Evolutionary conservation across 108 stramenopile genomes (phyloP), one percentile per base, ranked within the genome.

Genomic region (Fistulifera pelliculosa): DNA sequence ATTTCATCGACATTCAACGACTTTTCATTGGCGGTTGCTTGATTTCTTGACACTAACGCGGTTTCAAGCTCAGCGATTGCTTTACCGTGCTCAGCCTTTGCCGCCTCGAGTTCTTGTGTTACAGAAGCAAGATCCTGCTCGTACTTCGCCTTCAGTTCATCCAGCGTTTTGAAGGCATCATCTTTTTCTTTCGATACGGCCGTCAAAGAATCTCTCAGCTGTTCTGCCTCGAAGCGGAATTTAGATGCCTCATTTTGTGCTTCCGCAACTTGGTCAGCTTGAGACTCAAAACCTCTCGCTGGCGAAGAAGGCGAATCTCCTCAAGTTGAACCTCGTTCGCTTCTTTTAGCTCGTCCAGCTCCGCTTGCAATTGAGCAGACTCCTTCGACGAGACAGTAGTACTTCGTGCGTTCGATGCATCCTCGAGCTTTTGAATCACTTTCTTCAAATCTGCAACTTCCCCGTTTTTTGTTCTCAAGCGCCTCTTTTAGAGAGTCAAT

Each of bases 301-400:
- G 55, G 22, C 69, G 49, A 17, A 71, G 62, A 23, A 56, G 39
- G 2, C 69, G 58, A 10, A 74, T 31, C 47, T 79, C 73, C 18
- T 26, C 48, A 5, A 65, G 52, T 41, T 68, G 44, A 23, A 58
- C 61, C n/a, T 65, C 54, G 40, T 70, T 50, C 0, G 58, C 62
- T 39, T 71, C 73, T 31, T 60, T 61, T 56, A 79, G 27, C 52
- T 79, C 78, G 35, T 70, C 69, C 10, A 74, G 52, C 40, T 74
- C 64, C 10, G 66, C 69, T 49, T 64, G 54, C 41, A 74, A 38
- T 24, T 47, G 54, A 26, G 47, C 27, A 18, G 56, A 16, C 12
- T 41, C 49, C 27, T 4, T 58, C 15, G 38, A 45, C 16, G 31
- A 31, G 7, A 54, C 7, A n/a, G 22, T 14, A 27, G 47, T 15